Base-by-base conservation (phyloP, 495 filamentous ascomycete species). In the Schizothecium vesticola region DNA sequence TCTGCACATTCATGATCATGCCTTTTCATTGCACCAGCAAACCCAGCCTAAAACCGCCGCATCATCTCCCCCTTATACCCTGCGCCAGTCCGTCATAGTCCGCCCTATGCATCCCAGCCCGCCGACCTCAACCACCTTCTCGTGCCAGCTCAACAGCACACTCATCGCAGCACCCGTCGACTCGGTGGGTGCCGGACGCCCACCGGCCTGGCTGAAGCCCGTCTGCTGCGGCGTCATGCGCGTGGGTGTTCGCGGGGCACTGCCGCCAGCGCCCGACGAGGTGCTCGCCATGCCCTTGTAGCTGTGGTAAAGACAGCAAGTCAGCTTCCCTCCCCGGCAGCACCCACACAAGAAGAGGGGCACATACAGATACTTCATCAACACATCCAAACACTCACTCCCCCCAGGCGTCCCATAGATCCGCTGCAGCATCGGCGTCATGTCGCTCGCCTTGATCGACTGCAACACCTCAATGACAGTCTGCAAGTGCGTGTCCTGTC, bases 111-210 rank as follows among this genome's bases (percentile, higher is more conserved):
- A 89, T 21, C 93, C 94, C 72, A 90, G 84, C 51, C 94, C 94
- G 22, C 92, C 89, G 72, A 97, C 86, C 72, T 97, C 93, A 2
- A 97, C 92, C 59, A 96, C 82, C 85, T 96, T 97, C 85, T 97
- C 93, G 74, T 97, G 93, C 93, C 93, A 97, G 75, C 90, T 96
- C 70, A 97, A 80, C 74, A 97, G 75, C 58, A 97, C 93, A 71
- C 93, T 96, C 93, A 96, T 96, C 59, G 89, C 90, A 72, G 92
- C 87, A 60, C 92, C 91, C 70, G 91, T 90, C 66, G 90, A 90
- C 67, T 94, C 92, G 71, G 87, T 88, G 22, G 85, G 31, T 7
- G 66, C 84, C 56, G 89, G 87, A 55, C 92, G 83, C 16, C 81
- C 81, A 65, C 90, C 88, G 70, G 94, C 86, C 79, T 97, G 93